phyloP scores from a whole-genome alignment of 352 stramenopile genomes.

The Peronospora belbahrii region DNA sequence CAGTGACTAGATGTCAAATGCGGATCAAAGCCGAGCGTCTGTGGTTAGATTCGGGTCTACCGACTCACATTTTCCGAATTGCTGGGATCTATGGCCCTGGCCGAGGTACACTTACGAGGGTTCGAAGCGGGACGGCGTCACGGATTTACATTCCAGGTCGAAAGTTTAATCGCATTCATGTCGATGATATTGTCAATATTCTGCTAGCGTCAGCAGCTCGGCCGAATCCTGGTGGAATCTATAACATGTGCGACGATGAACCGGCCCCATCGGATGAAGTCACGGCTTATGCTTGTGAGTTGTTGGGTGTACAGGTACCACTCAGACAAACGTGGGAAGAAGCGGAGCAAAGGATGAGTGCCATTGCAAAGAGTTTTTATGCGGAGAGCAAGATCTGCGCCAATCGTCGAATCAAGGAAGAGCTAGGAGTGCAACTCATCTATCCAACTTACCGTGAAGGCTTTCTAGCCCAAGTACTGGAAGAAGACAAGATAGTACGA shows the following conservation, averaged over 20 bases:
- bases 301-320: conserved; percentile 46
- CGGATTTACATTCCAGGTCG: conserved; percentile 68
- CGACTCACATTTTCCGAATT: conserved; percentile 84
- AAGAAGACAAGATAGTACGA: conserved; percentile 42
- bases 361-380: conserved; percentile 85
- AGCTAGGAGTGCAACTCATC: conserved; percentile 58
- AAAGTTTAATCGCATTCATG: conserved; percentile 86
- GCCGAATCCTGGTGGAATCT: conserved; percentile 61
- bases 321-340: conserved; percentile 65
- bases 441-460: conserved; percentile 83
- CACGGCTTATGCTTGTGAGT: conserved; percentile 64
- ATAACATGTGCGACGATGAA: conserved; percentile 88
- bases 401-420: conserved; percentile 66
- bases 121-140: conserved; percentile 55
- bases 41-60: conserved; percentile 67
- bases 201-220: conserved; percentile 57
- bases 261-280: conserved; percentile 77
- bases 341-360: conserved; percentile 63
- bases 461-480: conserved; percentile 63
- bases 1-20: conserved; percentile 56
- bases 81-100: conserved; percentile 89
- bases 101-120: conserved; percentile 70
- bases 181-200: conserved; percentile 84
- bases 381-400: conserved; percentile 74
- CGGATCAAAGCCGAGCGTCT: conserved; percentile 66